phyloP scores from a whole-genome alignment of 768 basidiomycete genomes.

The Sarcodon aspratus region DNA sequence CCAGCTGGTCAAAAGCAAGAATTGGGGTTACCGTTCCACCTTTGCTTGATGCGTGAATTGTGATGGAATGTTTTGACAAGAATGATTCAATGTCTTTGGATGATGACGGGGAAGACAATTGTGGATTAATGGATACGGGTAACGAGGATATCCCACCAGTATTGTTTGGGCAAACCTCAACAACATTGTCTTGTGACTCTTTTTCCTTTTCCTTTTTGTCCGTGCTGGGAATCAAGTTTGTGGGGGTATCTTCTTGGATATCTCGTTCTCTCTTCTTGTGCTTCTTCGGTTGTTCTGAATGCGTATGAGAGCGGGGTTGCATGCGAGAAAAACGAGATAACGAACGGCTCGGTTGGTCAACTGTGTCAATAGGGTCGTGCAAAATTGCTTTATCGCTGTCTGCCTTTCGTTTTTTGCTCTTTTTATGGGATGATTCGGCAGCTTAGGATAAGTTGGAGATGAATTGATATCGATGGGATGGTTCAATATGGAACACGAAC shows the following conservation, averaged over 20 bases:
- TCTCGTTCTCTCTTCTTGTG: constrained; percentile 14
- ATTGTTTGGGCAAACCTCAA: constrained; percentile 7
- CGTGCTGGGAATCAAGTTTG: background rate
- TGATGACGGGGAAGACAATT: constrained; percentile 15
- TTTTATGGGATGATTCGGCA: constrained; percentile 7
- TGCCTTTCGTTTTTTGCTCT: constrained; percentile 9
- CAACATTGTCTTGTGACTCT: constrained; percentile 7
- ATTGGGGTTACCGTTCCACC: constrained; percentile 47
- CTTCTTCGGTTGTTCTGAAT: constrained; percentile 16
- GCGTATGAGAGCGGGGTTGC: no score
- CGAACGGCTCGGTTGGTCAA: no score
- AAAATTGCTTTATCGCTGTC: background rate
- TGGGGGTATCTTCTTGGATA: background rate
- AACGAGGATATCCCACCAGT: constrained; percentile 12
- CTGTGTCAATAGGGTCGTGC: no score
- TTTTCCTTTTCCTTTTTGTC: constrained; percentile 13
- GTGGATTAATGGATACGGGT: constrained; percentile 4
- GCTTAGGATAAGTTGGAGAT: background rate
- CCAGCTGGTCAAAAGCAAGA: constrained; percentile 63
- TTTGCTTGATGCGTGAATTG: constrained; percentile 45
- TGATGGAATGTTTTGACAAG: constrained; percentile 62
- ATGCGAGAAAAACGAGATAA: no score
- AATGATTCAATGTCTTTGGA: constrained; percentile 44
- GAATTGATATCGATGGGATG: constrained; percentile 5
- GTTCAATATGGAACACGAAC: no score